A percentile compares a stretch with the other conserved stretches of the same genome.
phyloP scores from a whole-genome alignment of 805 yeast genomes.

The Cyberlindnera japonica region DNA sequence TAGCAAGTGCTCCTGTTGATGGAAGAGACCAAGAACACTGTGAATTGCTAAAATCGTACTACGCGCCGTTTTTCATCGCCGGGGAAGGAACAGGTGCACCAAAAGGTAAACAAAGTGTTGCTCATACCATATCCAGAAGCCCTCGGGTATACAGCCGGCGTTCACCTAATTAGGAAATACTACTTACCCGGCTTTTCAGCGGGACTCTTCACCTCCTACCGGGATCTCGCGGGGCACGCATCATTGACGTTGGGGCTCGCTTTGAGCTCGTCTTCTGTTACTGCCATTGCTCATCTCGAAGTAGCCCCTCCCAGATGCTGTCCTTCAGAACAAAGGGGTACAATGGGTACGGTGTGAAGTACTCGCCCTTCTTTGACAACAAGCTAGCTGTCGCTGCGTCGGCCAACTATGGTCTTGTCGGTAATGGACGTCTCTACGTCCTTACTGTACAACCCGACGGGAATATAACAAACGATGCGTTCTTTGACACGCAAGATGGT shows the following conservation, averaged over 20 bases:
- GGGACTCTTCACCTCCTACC: too few species aligned
- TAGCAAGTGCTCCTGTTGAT: too few species aligned
- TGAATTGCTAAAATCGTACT: neutral
- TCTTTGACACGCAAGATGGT: constrained; percentile 92
- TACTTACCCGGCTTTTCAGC: constrained; percentile 4
- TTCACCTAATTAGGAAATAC: neutral
- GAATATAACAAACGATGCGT: constrained; percentile 44
- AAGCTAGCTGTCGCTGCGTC: constrained; percentile 87
- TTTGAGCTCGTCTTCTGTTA: too few species aligned
- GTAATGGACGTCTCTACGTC: constrained; percentile 80
- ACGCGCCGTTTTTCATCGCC: constrained; percentile 1
- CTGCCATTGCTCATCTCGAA: too few species aligned
- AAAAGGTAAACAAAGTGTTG: constrained; percentile 11
- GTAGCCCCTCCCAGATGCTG: constrained; percentile 59
- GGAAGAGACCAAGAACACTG: neutral
- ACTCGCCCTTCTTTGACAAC: constrained; percentile 89
- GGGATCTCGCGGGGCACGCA: too few species aligned
- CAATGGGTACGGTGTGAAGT: constrained; percentile 83
- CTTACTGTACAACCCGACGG: constrained; percentile 70
- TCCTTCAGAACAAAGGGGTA: constrained; percentile 72
- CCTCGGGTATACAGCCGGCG: neutral
- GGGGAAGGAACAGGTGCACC: neutral
- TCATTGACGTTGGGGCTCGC: too few species aligned
- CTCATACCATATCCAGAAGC: constrained; percentile 1
- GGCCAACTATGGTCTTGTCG: constrained; percentile 91